Evolutionary conservation across 2,329 filamentous ascomycete genomes (phyloP).

Genomic region (Cercospora sp.): DNA sequence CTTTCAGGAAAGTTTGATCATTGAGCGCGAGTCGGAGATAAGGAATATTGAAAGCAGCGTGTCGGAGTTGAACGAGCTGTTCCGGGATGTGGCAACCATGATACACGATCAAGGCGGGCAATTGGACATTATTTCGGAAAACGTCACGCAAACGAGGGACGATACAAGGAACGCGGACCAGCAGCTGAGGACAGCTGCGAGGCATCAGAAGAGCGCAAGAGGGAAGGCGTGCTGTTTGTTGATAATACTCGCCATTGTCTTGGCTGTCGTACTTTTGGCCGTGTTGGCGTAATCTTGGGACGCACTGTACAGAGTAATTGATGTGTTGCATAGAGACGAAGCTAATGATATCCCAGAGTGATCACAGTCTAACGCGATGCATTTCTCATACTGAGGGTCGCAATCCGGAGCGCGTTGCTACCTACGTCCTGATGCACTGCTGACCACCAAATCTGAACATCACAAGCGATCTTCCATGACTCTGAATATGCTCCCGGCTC

Average conservation of each 20-base stretch:
- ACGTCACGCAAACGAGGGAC: constrained; percentile 78
- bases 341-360: neutral
- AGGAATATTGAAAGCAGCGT: constrained; percentile 97
- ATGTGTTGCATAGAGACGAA: neutral
- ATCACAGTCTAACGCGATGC: neutral
- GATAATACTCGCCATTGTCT: constrained; percentile 81
- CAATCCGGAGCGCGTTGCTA: neutral
- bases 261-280: constrained; percentile 86
- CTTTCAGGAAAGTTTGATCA: constrained; percentile 93
- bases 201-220: constrained; percentile 92
- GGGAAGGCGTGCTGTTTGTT: constrained; percentile 93
- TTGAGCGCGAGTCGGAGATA: constrained; percentile 95
- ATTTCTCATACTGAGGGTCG: neutral
- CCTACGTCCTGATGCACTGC: neutral
- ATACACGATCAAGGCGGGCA: constrained; percentile 90
- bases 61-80: constrained; percentile 91
- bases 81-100: constrained; percentile 97
- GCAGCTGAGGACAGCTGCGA: constrained; percentile 79
- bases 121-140: constrained; percentile 82
- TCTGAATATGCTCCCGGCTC: neutral
- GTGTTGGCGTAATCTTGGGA: constrained; percentile 49
- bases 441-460: neutral
- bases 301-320: neutral
- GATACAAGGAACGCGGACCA: constrained; percentile 82
- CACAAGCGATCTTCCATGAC: neutral